Evolutionary conservation across 176 grass and related monocot species (phyloP).

Genomic region (Aechmea fasciata): DNA sequence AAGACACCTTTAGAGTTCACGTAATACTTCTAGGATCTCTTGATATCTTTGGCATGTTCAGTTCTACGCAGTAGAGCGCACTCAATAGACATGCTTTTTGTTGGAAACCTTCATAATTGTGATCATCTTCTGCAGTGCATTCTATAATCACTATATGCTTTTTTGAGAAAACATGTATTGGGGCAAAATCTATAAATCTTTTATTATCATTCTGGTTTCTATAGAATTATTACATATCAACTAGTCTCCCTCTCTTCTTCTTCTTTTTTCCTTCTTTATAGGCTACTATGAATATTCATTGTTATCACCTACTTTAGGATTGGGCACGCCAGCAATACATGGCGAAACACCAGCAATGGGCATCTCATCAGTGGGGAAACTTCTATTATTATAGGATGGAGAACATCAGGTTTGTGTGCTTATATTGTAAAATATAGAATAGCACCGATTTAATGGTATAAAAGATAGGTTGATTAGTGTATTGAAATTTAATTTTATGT

Average conservation of each 20-base stretch:
- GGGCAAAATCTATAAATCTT: neutral
- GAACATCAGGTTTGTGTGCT: constrained; percentile 62
- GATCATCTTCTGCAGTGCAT: neutral
- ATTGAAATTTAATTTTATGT: neutral
- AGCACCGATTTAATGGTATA: neutral
- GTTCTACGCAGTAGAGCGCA: neutral
- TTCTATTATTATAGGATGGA: constrained; percentile 98
- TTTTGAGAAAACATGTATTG: neutral
- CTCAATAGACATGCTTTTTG: neutral
- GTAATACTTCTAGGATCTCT: no score
- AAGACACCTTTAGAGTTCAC: no score
- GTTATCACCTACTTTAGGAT: constrained; percentile 39
- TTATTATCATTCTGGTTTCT: neutral
- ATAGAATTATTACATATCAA: neutral
- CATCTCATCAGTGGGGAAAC: constrained; percentile 97
- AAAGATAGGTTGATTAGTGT: neutral
- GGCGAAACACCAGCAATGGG: constrained; percentile 96
- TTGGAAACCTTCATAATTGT: neutral
- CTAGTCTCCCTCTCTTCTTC: neutral
- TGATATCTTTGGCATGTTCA: no score
- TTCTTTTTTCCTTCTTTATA: neutral
- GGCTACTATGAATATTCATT: constrained; percentile 1
- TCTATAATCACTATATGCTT: neutral
- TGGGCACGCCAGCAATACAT: constrained; percentile 93
- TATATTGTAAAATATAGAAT: neutral